A percentile compares a stretch with the other conserved stretches of the same genome.
phyloP scores from a whole-genome alignment of 2,329 filamentous ascomycete genomes.

The Sporothrix euskadiensis region DNA sequence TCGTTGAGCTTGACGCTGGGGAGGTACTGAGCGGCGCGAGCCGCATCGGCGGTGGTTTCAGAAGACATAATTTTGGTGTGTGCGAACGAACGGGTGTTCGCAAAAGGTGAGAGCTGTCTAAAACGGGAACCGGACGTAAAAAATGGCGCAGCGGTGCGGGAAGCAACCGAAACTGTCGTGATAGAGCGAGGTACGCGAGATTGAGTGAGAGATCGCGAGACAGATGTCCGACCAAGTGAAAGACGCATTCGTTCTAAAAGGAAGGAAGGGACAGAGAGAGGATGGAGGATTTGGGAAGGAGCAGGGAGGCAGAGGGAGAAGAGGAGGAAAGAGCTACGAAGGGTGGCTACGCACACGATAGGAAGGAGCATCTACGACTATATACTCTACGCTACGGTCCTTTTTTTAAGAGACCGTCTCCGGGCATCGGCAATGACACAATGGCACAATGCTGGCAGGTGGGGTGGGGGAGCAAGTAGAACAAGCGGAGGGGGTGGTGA shows the following conservation, averaged over 20 bases:
- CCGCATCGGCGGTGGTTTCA: slow-evolving; percentile 13
- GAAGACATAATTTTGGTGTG: slow-evolving; percentile 24
- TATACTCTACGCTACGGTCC: background rate
- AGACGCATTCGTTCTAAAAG: background rate
- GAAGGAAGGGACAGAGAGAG: background rate
- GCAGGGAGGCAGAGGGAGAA: background rate
- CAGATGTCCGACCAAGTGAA: background rate
- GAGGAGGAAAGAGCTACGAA: background rate
- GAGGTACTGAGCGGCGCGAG: slow-evolving; percentile 39
- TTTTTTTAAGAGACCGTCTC: background rate
- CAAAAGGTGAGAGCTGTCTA: background rate
- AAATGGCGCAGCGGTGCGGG: background rate
- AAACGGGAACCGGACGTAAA: background rate
- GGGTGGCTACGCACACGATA: background rate
- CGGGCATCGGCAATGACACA: slow-evolving; percentile 5
- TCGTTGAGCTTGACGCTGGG: slow-evolving; percentile 70
- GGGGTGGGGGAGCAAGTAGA: background rate
- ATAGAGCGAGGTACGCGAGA: background rate
- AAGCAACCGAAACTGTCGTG: background rate
- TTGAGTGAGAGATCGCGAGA: background rate
- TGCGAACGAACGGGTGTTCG: background rate
- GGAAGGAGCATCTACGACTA: slow-evolving; percentile 5
- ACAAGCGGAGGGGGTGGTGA: background rate
- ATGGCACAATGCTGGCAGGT: slow-evolving; percentile 1
- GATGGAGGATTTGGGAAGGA: background rate